phyloP scores from a whole-genome alignment of 108 stramenopile genomes.

The Stephanodiscus triporus region DNA sequence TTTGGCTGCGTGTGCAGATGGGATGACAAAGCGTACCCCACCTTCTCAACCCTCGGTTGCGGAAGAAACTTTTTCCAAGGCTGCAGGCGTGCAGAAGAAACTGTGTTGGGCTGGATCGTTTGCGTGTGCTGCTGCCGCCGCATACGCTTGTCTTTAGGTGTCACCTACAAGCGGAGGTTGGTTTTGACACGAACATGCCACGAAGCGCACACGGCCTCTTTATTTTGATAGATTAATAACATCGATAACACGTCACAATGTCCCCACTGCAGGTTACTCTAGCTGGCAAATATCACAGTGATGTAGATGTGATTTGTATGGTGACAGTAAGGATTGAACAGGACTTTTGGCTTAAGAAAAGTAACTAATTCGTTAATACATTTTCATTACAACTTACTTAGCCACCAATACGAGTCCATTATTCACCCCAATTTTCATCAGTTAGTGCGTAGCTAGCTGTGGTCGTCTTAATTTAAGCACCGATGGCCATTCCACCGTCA shows the following conservation, averaged over 20 bases:
- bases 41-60: constrained; percentile 3
- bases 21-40: constrained; percentile 45
- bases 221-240: neutral
- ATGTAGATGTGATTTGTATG: neutral
- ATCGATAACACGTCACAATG: neutral
- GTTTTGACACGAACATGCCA: neutral
- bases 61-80: constrained; percentile 33
- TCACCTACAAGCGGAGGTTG: neutral
- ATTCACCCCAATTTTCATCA: neutral
- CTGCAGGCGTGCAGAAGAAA: constrained; percentile 38
- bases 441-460: no score
- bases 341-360: no score
- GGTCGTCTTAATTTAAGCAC: constrained; percentile 51
- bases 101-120: constrained; percentile 53
- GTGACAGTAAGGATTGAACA: neutral
- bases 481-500: constrained; percentile 97
- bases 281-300: neutral
- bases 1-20: constrained; percentile 63
- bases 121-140: constrained; percentile 41
- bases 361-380: neutral
- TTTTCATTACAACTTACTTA: neutral
- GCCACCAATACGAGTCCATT: neutral
- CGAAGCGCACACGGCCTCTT: neutral
- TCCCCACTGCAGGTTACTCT: neutral
- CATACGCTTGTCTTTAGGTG: constrained; percentile 19